Percentiles rank a stretch among this genome's conserved stretches.
phyloP scores from a whole-genome alignment of 768 basidiomycete genomes.

The Mycena filopes region DNA sequence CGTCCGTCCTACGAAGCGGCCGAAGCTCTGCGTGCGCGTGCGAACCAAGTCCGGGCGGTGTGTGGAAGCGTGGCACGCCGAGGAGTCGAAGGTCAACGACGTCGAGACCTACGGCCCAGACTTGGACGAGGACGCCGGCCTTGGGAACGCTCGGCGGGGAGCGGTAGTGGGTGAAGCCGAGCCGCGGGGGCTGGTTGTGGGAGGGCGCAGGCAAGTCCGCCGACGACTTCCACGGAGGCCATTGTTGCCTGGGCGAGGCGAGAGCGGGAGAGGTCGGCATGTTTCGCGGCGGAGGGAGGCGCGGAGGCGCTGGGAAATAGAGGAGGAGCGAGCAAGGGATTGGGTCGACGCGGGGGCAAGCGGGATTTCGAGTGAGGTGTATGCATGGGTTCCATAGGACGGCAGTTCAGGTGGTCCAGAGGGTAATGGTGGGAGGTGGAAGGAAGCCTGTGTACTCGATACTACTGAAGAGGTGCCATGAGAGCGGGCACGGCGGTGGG shows the following conservation, averaged over 20 bases:
- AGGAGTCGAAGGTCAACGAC: conserved; percentile 76
- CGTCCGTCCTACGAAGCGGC: conserved; percentile 27
- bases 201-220: conserved; percentile 54
- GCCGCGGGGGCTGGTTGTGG: conserved; percentile 39
- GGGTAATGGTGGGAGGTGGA: conserved; percentile 31
- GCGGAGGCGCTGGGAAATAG: conserved; percentile 29
- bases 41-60: not conserved
- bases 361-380: conserved; percentile 64
- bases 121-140: conserved; percentile 81
- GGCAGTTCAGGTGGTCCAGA: conserved; percentile 46
- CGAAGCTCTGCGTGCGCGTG: conserved; percentile 30
- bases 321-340: conserved; percentile 33
- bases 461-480: conserved; percentile 33
- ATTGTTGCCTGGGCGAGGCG: conserved; percentile 90
- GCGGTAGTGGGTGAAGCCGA: conserved; percentile 78
- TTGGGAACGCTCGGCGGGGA: conserved; percentile 81
- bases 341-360: conserved; percentile 52
- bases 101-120: conserved; percentile 91
- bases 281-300: conserved; percentile 40
- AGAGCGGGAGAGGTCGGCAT: conserved; percentile 77
- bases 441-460: conserved; percentile 29
- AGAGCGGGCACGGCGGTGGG: conserved; percentile 33
- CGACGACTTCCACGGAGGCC: conserved; percentile 85
- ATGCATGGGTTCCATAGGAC: conserved; percentile 69
- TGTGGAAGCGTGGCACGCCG: conserved; percentile 40